phyloP scores from a whole-genome alignment of 371 early-diverging fungal species.

The Polyrhizophydium stewartii region DNA sequence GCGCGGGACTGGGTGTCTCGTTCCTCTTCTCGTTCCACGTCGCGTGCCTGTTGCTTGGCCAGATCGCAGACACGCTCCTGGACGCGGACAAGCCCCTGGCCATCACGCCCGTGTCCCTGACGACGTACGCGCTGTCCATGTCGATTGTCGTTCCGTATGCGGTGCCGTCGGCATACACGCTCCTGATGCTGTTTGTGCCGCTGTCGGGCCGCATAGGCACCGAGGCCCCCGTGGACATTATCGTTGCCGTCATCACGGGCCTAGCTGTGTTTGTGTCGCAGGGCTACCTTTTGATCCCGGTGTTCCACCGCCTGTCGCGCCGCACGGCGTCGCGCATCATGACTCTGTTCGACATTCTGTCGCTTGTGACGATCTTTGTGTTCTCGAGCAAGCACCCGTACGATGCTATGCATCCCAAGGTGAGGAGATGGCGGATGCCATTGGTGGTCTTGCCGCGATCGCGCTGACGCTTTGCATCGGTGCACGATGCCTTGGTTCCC shows the following conservation, averaged over 20 bases:
- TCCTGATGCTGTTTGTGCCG: slow-evolving; percentile 65
- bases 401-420: slow-evolving; percentile 65
- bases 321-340: slow-evolving; percentile 24
- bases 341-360: slow-evolving; percentile 19
- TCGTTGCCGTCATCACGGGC: slow-evolving; percentile 60
- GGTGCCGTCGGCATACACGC: not conserved
- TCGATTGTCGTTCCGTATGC: slow-evolving; percentile 5
- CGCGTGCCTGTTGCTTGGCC: slow-evolving; percentile 23
- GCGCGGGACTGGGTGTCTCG: slow-evolving; percentile 46
- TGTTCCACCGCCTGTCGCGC: slow-evolving; percentile 50
- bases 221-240: slow-evolving; percentile 62
- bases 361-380: slow-evolving; percentile 37
- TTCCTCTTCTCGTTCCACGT: slow-evolving; percentile 46
- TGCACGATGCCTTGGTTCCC: no score
- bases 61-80: slow-evolving; percentile 10
- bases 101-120: slow-evolving; percentile 1
- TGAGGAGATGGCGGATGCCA: slow-evolving; percentile 13
- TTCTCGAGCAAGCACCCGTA: slow-evolving; percentile 46
- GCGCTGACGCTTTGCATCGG: not conserved
- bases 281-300: slow-evolving; percentile 51
- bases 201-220: slow-evolving; percentile 70
- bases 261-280: slow-evolving; percentile 44
- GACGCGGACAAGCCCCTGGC: not conserved
- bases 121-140: slow-evolving; percentile 8
- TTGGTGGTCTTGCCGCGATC: not conserved